Evolutionary conservation across 768 basidiomycete species (phyloP), one percentile per base, ranked within the genome.

Genomic region (Lanmaoa rubissima): DNA sequence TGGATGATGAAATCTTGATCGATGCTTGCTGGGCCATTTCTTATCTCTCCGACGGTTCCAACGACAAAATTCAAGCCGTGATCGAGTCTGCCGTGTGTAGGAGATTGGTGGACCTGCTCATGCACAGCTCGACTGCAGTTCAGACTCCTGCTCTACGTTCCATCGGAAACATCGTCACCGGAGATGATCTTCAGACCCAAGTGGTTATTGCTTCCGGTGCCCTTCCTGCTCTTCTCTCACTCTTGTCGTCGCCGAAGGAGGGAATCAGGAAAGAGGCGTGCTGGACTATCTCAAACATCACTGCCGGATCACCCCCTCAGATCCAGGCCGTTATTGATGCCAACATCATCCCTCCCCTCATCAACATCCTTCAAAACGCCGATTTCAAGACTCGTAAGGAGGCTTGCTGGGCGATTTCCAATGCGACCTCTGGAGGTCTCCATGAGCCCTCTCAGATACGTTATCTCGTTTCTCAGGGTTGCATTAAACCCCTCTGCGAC

Each of bases 21-120:
- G 97, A 99, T 72, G 97, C 97, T 14, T 99, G 97, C 80, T 99
- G 97, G 97, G 97, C 97, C 28, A 96, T 99, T 73, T 98, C 95
- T 40, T 99, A 99, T 76, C 87, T 99, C 39, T 98, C 96, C 2
- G 97, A 99, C 72, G 97, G 97, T 48, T 91, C 94, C 35, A 97
- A 97, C 69, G 97, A 99, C 79, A 99, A 99, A 80, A 99, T 99
- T 57, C 97, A 99, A 74, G 97, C 97, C 34, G 97, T 99, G 55
- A 98, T 99, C 66, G 96, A 98, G 75, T 92, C 92, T 19, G 97
- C 96, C 32, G 96, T 99, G 47, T 97, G 95, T 77, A 85, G 97
- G 72, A 87, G 97, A 65, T 85, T 99, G 59, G 97, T 99, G 35
- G 97, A 99, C 70, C 82, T 99, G 43, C 86, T 99, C 62, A 93